Base-by-base conservation (phyloP, 1,139 yeast genomes). In the Debaryomyces subglobosus region DNA sequence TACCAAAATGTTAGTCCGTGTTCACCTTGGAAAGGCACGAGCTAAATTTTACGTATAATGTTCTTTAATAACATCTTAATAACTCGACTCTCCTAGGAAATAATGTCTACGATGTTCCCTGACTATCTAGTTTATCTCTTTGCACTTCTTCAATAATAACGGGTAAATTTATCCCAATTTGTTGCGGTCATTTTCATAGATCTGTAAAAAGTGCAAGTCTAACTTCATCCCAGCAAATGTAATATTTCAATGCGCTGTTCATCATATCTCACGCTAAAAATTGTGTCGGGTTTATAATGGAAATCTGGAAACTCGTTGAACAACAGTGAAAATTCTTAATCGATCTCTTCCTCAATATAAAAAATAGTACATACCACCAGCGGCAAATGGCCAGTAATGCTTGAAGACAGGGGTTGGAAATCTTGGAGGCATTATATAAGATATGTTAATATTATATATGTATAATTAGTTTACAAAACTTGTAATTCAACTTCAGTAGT, bases 311-410 rank as follows among this genome's bases (percentile, higher is more conserved):
- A 32, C 8, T 8, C 20, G 35, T 32, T 21, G 35, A 21, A 8
- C 35, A 32, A 8, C 12, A 16, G 15, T 39, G 37, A 44, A 37
- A 35, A 37, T 23, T 30, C 30, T 12, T 43, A 24, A 35, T 36
- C 38, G 30, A 38, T 43, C 24, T 13, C 36, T 27, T 27, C 32
- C 21, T 35, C 12, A 35, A 43, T 21, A 12, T 20, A 27, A 24
- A 29, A 27, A 40, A 32, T 12, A 16, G 43, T 68, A 76, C 81
- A 68, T 76, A 76, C 81, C 79, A 63, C 80, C 80, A 59, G 70
- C 69, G 50, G 74, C 78, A 56, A 73, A 76, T 60, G 81, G 81
- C 81, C 81, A 76, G 68, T 66, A 72, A 57, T 67, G 62, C 61
- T 75, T 76, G 57, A 73, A 65, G 56, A 75, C 72, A 59, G 81